Evolutionary conservation across 2,329 filamentous ascomycete genomes (phyloP).

Genomic region (Xylariales sp.): DNA sequence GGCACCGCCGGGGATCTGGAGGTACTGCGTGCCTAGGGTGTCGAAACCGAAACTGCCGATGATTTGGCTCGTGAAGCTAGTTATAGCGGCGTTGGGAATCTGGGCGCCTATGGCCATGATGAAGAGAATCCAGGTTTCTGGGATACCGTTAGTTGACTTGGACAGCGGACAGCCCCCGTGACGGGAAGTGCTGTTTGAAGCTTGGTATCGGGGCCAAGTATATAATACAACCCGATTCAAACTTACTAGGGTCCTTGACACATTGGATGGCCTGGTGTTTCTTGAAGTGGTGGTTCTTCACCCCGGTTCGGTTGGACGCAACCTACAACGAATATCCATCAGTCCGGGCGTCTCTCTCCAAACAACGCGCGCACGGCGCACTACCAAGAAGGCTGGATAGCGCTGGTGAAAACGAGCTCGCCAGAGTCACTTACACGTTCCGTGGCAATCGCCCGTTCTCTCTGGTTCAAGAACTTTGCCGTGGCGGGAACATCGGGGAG

Average conservation of each 20-base stretch:
- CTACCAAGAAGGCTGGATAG: no score
- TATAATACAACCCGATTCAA: background rate
- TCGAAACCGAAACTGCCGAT: conserved; percentile 53
- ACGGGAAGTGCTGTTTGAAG: background rate
- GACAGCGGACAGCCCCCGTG: background rate
- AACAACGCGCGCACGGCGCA: background rate
- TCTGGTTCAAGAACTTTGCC: conserved; percentile 68
- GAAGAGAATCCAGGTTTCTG: conserved; percentile 66
- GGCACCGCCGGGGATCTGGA: conserved; percentile 70
- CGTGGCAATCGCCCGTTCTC: conserved; percentile 67
- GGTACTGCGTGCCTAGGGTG: conserved; percentile 64
- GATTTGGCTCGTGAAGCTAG: conserved; percentile 54
- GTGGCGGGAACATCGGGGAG: conserved; percentile 72
- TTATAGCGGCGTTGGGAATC: conserved; percentile 67
- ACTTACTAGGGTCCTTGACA: conserved; percentile 54
- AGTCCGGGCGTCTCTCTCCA: background rate
- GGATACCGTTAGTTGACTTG: conserved; percentile 42
- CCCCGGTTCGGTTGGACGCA: conserved; percentile 61
- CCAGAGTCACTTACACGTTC: conserved; percentile 52
- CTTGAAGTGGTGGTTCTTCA: conserved; percentile 65
- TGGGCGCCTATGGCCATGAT: conserved; percentile 64
- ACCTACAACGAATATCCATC: conserved; percentile 47
- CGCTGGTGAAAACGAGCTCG: background rate
- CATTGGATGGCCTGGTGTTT: conserved; percentile 60
- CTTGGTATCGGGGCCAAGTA: background rate